Percentiles rank a stretch among this genome's conserved stretches.
Conservation (phyloP, 805 yeast genomes). For the Metschnikowia lachancei region DNA sequence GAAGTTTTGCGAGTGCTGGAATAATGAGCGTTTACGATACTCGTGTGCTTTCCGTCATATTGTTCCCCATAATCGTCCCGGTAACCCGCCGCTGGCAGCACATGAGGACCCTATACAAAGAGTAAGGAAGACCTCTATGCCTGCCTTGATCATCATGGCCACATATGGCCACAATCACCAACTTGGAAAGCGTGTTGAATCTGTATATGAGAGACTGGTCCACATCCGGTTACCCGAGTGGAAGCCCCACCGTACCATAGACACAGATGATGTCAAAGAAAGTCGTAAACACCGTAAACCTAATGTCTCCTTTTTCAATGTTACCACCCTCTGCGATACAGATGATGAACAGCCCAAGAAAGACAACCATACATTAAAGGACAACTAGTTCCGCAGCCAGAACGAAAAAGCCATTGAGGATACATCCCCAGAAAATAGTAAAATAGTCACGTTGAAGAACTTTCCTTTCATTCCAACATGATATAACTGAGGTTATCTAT, state of each 20-base stretch:
- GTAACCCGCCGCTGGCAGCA: constrained; percentile 11
- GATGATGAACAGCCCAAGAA: constrained; percentile 78
- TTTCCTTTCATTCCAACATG: constrained; percentile 84
- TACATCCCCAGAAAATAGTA: constrained; percentile 99
- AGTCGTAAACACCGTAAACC: constrained; percentile 66
- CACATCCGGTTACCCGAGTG: constrained; percentile 73
- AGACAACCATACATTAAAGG: constrained; percentile 93
- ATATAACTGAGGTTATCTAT: constrained; percentile 89
- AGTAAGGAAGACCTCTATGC: constrained; percentile 93
- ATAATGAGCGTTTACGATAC: constrained; percentile 18
- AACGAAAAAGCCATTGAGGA: constrained; percentile 88
- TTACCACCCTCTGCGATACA: constrained; percentile 80
- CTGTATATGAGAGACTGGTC: constrained; percentile 70
- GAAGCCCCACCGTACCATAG: constrained; percentile 93
- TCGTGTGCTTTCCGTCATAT: constrained; percentile 16
- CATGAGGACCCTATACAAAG: constrained; percentile 91
- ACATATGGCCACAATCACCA: constrained; percentile 82
- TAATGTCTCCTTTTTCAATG: constrained; percentile 41
- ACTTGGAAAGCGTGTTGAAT: constrained; percentile 70
- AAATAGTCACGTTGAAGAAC: constrained; percentile 84
- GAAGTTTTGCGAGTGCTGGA: constrained; percentile 20
- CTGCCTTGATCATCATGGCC: constrained; percentile 91
- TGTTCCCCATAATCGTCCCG: constrained; percentile 10
- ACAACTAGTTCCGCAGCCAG: constrained; percentile 87
- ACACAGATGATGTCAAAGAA: constrained; percentile 91